Percentiles rank a stretch among this genome's conserved stretches.
phyloP scores from a whole-genome alignment of 768 basidiomycete genomes.

The Galerina sulciceps region DNA sequence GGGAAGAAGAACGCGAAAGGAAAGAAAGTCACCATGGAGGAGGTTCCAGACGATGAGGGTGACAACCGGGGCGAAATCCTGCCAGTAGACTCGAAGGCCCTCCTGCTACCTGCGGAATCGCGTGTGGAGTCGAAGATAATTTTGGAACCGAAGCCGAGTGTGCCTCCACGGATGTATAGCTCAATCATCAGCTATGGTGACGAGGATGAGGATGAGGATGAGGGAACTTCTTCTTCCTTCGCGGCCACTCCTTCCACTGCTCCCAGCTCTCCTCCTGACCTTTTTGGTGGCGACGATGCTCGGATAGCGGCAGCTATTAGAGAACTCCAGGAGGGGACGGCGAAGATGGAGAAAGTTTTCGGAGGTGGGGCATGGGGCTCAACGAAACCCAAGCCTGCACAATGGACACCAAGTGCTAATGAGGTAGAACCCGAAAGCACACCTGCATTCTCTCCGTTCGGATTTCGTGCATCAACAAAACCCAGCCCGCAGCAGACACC shows the following conservation, averaged over 20 bases:
- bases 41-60: slow-evolving; percentile 48
- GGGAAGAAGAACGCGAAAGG: slow-evolving; percentile 31
- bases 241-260: slow-evolving; percentile 32
- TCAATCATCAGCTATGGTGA: slow-evolving; percentile 39
- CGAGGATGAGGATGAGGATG: slow-evolving; percentile 17
- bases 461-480: slow-evolving; percentile 1
- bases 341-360: slow-evolving; percentile 4
- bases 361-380: slow-evolving; percentile 13
- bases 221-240: slow-evolving; percentile 21
- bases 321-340: slow-evolving; percentile 17
- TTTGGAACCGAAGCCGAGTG: slow-evolving; percentile 46
- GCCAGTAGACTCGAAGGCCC: slow-evolving; percentile 36
- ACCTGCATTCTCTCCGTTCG: slow-evolving; percentile 5
- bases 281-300: slow-evolving; percentile 28
- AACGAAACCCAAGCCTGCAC: slow-evolving; percentile 5
- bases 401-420: slow-evolving; percentile 10
- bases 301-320: slow-evolving; percentile 29
- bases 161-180: slow-evolving; percentile 39
- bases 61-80: slow-evolving; percentile 33
- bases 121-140: slow-evolving; percentile 24
- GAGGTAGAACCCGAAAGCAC: slow-evolving; percentile 7
- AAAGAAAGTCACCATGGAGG: slow-evolving; percentile 46
- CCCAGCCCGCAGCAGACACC: slow-evolving; percentile 6
- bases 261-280: slow-evolving; percentile 29
- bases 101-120: slow-evolving; percentile 26